A percentile compares a stretch with the other conserved stretches of the same genome.
Evolutionary conservation across 495 filamentous ascomycete genomes (phyloP).

Genomic region (Aspergillus ellipticus): DNA sequence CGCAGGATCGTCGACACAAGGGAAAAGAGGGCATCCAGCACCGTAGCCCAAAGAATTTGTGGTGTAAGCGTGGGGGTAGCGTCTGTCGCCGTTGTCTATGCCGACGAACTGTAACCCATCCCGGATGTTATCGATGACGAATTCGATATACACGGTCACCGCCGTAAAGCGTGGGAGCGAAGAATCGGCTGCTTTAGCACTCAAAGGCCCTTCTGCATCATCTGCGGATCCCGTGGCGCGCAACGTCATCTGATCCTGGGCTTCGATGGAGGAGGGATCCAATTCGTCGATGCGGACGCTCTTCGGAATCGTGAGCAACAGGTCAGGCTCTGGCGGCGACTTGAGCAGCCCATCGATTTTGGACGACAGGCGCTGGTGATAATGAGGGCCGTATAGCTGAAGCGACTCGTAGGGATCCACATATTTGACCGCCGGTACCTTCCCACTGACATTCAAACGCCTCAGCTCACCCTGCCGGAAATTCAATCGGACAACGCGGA

Average conservation of each 20-base stretch:
- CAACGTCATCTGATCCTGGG: conserved; percentile 45
- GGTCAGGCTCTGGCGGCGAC: conserved; percentile 54
- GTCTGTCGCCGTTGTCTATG: conserved; percentile 65
- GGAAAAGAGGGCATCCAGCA: conserved; percentile 81
- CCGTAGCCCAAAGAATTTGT: conserved; percentile 73
- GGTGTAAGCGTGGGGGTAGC: conserved; percentile 90
- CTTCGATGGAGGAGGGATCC: conserved; percentile 51
- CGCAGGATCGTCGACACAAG: conserved; percentile 80
- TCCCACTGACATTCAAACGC: conserved; percentile 66
- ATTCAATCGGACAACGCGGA: conserved; percentile 71
- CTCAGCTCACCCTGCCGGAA: conserved; percentile 81
- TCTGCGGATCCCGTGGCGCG: conserved; percentile 31
- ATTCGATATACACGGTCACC: conserved; percentile 65
- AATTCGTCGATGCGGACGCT: conserved; percentile 63
- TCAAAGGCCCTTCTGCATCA: conserved; percentile 36
- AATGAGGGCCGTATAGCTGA: conserved; percentile 67
- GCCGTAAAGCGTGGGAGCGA: conserved; percentile 52
- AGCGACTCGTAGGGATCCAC: conserved; percentile 68
- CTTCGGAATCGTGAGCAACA: conserved; percentile 62
- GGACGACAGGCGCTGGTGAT: conserved; percentile 67
- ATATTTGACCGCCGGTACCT: conserved; percentile 55
- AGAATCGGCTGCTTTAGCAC: conserved; percentile 32
- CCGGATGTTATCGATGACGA: conserved; percentile 63
- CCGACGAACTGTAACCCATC: conserved; percentile 93
- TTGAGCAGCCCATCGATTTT: conserved; percentile 62